Evolutionary conservation across 768 basidiomycete species (phyloP).

Genomic region (Mycena crocata): DNA sequence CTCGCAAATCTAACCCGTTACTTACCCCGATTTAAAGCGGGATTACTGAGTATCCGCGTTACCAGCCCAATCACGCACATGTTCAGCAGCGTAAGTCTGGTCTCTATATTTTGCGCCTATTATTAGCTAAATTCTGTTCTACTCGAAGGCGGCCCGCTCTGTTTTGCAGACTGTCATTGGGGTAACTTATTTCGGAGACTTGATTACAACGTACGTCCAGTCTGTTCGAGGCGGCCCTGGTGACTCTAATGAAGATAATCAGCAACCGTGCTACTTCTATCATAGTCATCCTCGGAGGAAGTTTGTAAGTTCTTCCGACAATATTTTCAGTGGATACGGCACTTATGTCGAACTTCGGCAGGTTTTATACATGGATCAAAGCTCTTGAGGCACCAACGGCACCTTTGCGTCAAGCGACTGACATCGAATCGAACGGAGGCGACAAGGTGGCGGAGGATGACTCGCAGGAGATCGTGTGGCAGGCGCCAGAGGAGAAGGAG

Average conservation of each 20-base stretch:
- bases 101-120: slow-evolving; percentile 12
- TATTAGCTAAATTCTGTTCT: slow-evolving; percentile 27
- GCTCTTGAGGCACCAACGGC: slow-evolving; percentile 44
- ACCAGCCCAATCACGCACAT: slow-evolving; percentile 89
- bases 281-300: slow-evolving; percentile 73
- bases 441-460: slow-evolving; percentile 38
- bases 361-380: slow-evolving; percentile 67
- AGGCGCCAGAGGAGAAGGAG: slow-evolving; percentile 36
- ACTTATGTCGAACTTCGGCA: slow-evolving; percentile 32
- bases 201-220: slow-evolving; percentile 73
- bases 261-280: slow-evolving; percentile 77
- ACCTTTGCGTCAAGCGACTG: slow-evolving; percentile 46
- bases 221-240: background rate
- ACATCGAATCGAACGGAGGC: slow-evolving; percentile 51
- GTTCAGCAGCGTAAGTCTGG: slow-evolving; percentile 77
- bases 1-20: background rate
- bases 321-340: background rate
- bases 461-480: slow-evolving; percentile 36
- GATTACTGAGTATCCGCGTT: slow-evolving; percentile 83
- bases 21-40: slow-evolving; percentile 48
- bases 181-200: slow-evolving; percentile 80
- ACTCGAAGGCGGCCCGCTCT: slow-evolving; percentile 75
- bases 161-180: slow-evolving; percentile 88
- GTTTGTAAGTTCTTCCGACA: slow-evolving; percentile 59
- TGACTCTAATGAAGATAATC: slow-evolving; percentile 26